Evolutionary conservation across 352 stramenopile species (phyloP).

Genomic region (Pythium apleroticum): DNA sequence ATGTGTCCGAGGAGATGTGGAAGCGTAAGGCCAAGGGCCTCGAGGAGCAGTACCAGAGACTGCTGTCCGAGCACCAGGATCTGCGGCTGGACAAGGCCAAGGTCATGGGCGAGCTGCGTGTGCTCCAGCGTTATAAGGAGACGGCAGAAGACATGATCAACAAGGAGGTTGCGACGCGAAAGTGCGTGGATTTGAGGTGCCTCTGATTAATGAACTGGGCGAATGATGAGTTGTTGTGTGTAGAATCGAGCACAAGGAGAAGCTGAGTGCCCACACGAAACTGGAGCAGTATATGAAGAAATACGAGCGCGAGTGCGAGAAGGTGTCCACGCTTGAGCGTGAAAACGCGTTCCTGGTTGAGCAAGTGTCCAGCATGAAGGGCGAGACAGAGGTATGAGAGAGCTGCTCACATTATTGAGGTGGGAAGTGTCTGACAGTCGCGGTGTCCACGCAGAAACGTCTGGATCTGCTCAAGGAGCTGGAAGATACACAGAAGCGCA

Average conservation of each 20-base stretch:
- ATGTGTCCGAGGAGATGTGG: constrained; percentile 42
- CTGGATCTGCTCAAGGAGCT: constrained; percentile 67
- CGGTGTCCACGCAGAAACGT: constrained; percentile 37
- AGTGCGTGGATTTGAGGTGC: constrained; percentile 18
- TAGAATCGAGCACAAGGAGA: constrained; percentile 64
- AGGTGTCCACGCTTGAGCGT: constrained; percentile 52
- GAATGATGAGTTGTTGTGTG: not conserved
- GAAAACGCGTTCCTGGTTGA: constrained; percentile 72
- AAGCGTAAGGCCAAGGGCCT: constrained; percentile 42
- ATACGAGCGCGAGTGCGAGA: constrained; percentile 75
- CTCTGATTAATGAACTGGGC: not conserved
- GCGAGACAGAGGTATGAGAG: constrained; percentile 50
- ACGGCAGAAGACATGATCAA: constrained; percentile 42
- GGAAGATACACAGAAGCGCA: constrained; percentile 70
- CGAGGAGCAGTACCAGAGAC: constrained; percentile 40
- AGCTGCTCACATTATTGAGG: not conserved
- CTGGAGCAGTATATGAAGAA: constrained; percentile 84
- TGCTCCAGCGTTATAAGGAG: constrained; percentile 45
- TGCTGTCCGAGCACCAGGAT: constrained; percentile 40
- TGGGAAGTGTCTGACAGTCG: not conserved
- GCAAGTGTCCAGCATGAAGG: constrained; percentile 71
- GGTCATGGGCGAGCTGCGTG: constrained; percentile 36
- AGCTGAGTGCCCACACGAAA: constrained; percentile 56
- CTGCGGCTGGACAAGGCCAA: constrained; percentile 43
- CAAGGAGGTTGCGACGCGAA: constrained; percentile 31